Evolutionary conservation across 805 yeast genomes (phyloP).

Genomic region (Isabelozyma heimii): DNA sequence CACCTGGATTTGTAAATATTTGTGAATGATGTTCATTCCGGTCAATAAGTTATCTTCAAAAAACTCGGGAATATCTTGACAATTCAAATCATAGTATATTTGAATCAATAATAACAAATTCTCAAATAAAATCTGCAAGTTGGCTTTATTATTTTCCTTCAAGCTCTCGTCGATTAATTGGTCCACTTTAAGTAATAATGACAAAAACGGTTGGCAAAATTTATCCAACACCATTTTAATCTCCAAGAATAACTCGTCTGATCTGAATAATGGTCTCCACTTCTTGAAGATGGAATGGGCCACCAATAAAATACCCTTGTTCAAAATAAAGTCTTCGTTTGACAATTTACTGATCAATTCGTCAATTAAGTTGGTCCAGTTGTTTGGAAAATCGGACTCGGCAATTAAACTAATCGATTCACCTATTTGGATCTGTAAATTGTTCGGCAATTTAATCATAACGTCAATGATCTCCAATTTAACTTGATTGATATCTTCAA

Average conservation of each 20-base stretch:
- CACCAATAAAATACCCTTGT: conserved; percentile 83
- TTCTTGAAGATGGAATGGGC: conserved; percentile 95
- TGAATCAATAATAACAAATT: conserved; percentile 70
- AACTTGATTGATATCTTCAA: conserved; percentile 61
- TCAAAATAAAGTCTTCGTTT: conserved; percentile 62
- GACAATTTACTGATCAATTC: conserved; percentile 68
- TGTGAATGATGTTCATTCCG: conserved; percentile 81
- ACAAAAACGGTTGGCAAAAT: conserved; percentile 76
- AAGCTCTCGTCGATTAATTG: conserved; percentile 48
- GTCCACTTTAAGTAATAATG: conserved; percentile 68
- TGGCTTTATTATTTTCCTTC: conserved; percentile 44
- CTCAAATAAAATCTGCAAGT: conserved; percentile 59
- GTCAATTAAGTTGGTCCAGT: conserved; percentile 78
- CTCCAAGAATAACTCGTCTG: conserved; percentile 85
- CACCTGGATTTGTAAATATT: conserved; percentile 66
- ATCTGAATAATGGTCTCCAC: conserved; percentile 93
- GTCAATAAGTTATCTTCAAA: conserved; percentile 83
- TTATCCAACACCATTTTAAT: conserved; percentile 83
- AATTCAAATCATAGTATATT: conserved; percentile 88
- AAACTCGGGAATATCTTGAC: conserved; percentile 97
- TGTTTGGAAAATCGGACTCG: conserved; percentile 90
- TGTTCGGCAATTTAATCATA: conserved; percentile 78
- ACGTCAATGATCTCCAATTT: conserved; percentile 78
- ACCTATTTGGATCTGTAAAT: conserved; percentile 88
- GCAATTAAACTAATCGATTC: conserved; percentile 93